Percentiles rank a stretch among this genome's conserved stretches.
Evolutionary conservation across 192 early-diverging fungal species (phyloP).

Genomic region (Linnemannia elongata): DNA sequence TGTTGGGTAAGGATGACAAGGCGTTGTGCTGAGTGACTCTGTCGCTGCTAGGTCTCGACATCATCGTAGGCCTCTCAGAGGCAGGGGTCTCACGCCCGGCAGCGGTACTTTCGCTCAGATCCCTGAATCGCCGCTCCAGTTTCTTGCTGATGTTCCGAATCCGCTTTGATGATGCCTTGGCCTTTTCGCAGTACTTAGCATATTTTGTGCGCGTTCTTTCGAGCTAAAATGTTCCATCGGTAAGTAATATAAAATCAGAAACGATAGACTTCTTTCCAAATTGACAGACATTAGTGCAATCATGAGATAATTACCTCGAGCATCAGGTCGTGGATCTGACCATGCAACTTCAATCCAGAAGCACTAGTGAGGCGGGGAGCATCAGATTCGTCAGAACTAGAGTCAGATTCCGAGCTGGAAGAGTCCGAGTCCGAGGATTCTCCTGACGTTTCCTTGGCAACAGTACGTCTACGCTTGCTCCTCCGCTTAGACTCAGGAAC

Average conservation of each 20-base stretch:
- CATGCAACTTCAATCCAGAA: slow-evolving; percentile 25
- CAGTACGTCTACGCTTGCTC: background rate
- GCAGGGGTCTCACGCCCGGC: background rate
- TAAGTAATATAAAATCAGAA: background rate
- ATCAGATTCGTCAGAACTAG: slow-evolving; percentile 29
- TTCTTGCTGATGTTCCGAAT: slow-evolving; percentile 34
- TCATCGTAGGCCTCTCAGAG: background rate
- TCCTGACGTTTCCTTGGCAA: background rate
- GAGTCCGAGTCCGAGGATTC: slow-evolving; percentile 13
- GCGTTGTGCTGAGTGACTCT: background rate
- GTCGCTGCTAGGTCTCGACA: background rate
- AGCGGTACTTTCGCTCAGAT: slow-evolving; percentile 13
- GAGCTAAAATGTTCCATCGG: slow-evolving; percentile 16
- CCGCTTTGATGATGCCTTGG: slow-evolving; percentile 24
- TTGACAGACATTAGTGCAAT: background rate
- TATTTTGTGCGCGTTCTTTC: slow-evolving; percentile 41
- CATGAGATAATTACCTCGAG: slow-evolving; percentile 16
- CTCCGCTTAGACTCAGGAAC: background rate
- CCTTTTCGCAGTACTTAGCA: slow-evolving; percentile 40
- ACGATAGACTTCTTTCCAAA: background rate
- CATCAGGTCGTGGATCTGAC: slow-evolving; percentile 41
- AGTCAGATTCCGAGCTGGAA: slow-evolving; percentile 23
- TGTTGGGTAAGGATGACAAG: background rate
- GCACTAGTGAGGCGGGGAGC: background rate
- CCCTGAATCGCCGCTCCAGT: slow-evolving; percentile 35